phyloP scores from a whole-genome alignment of 345 rosid genomes.

The Linum trigynum region DNA sequence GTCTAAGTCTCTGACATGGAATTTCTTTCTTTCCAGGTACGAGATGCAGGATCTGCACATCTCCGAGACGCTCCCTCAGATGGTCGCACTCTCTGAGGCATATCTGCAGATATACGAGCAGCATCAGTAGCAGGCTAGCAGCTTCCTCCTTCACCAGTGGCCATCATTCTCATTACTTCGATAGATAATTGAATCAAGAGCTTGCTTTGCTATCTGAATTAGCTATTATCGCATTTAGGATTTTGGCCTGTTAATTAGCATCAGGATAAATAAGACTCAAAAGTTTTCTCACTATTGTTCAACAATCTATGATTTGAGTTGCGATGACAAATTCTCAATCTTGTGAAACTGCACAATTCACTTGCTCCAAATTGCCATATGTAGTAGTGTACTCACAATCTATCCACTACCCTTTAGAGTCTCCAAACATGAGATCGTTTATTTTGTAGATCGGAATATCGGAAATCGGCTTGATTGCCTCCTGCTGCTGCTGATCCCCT shows the following conservation, averaged over 20 bases:
- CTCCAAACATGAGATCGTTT: constrained; percentile 45
- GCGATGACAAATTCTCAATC: too few species aligned
- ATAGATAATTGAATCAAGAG: too few species aligned
- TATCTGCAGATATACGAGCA: constrained; percentile 97
- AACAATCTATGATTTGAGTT: too few species aligned
- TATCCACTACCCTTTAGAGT: not conserved
- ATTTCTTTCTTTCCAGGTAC: constrained; percentile 45
- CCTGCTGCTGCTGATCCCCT: constrained; percentile 39
- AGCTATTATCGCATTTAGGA: too few species aligned
- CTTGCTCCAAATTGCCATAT: too few species aligned
- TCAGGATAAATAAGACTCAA: too few species aligned
- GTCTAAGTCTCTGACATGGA: not conserved
- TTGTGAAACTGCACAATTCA: too few species aligned
- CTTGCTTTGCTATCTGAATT: too few species aligned
- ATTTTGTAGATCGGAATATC: constrained; percentile 53
- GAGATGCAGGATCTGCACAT: constrained; percentile 99
- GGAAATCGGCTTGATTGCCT: constrained; percentile 67
- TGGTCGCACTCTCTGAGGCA: constrained; percentile 94
- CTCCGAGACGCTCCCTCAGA: constrained; percentile 92
- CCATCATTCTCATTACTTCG: too few species aligned
- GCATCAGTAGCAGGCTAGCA: constrained; percentile 33
- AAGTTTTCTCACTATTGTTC: too few species aligned
- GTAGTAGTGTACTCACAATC: not conserved
- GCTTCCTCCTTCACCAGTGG: too few species aligned
- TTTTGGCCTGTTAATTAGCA: too few species aligned